Evolutionary conservation across 2,329 filamentous ascomycete genomes (phyloP), one percentile per base, ranked within the genome.

Genomic region (Sporothrix curviconia): DNA sequence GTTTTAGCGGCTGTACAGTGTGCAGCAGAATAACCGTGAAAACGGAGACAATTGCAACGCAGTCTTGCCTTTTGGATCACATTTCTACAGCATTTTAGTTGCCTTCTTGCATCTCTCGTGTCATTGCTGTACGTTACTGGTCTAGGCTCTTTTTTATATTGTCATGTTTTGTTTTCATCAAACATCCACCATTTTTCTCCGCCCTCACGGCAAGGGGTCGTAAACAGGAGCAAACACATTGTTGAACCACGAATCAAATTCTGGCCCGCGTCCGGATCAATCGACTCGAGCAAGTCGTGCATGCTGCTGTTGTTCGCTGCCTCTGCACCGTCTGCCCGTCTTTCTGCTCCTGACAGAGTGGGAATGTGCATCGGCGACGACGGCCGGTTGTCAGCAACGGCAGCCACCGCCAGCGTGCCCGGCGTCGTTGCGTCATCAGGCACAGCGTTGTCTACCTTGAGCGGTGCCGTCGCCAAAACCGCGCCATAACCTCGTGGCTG

Each of bases 401-500:
- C 28, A 32, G 4, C 25, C 12, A 2, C 34, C 24, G 6, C 15
- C 14, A 11, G 28, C 3, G 3, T 25, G 0, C 32, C 43, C 12
- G 50, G 36, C 7, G 54, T 44, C 1, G 54, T 56, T 7, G 34
- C 50, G 11, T n/a, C 47, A 3, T 17, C 25, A 4, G 37, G 28
- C 7, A 11, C 15, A 4, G 34, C 39, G 11, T 15, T 19, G 25
- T 44, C 54, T 6, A 56, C 1, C n/a, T 55, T 56, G 8, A 11
- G 40, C 11, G 58, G 58, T 6, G 50, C 54, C 4, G 50, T 8
- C 9, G 59, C 58, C 12, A 62, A 40, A 62, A 62, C 1, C 54
- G 59, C 12, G 60, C 58, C 53, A 62, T 50, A 39, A 60, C 57
- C 50, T 62, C 60, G 34, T 62, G 60, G 39, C 56, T 57, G 17